These are phyloP conservation scores for Ascochyta viciae-villosae DNA, from an alignment of 2,329 filamentous ascomycete genomes.

Conservation along the genomic window DNA sequence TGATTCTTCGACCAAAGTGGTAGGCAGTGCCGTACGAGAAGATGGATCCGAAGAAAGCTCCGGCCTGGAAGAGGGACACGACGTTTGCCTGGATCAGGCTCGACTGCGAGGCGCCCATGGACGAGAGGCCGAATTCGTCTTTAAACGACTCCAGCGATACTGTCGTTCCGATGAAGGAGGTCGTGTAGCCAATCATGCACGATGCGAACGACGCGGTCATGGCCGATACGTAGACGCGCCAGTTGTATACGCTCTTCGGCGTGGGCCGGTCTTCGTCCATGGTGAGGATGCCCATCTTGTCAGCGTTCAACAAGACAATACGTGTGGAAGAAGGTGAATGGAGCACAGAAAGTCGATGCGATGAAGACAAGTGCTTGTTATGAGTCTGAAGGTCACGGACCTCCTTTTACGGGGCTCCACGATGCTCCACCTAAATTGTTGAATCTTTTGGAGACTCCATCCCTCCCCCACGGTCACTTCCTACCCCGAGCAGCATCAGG, in stretches of 20 bases:
- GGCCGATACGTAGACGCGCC: conserved; percentile 63
- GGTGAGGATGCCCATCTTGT: conserved; percentile 45
- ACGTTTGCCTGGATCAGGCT: conserved; percentile 75
- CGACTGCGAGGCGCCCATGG: conserved; percentile 57
- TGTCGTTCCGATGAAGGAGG: conserved; percentile 78
- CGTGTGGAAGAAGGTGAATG: too few relatives aligned
- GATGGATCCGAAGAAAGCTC: conserved; percentile 77
- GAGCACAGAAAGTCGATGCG: not conserved
- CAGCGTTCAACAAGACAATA: not conserved
- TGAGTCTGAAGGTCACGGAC: conserved; percentile 10
- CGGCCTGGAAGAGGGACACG: conserved; percentile 81
- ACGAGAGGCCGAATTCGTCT: conserved; percentile 69
- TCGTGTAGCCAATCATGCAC: conserved; percentile 70
- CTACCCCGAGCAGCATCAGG: conserved; percentile 5
- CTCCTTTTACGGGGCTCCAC: conserved; percentile 19
- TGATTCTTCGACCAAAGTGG: conserved; percentile 69
- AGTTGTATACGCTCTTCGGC: conserved; percentile 66
- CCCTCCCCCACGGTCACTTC: conserved; percentile 6
- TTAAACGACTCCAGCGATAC: conserved; percentile 73
- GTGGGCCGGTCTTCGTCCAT: conserved; percentile 57
- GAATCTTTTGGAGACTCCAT: conserved; percentile 16
- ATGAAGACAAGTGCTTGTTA: not conserved
- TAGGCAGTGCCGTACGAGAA: conserved; percentile 66
- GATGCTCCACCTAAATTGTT: conserved; percentile 13
- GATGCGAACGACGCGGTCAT: conserved; percentile 63